A percentile compares a stretch with the other conserved stretches of the same genome.
These are phyloP conservation scores for Scheffersomyces coipomensis DNA, from an alignment of 805 yeast species.

Conservation along the genomic window DNA sequence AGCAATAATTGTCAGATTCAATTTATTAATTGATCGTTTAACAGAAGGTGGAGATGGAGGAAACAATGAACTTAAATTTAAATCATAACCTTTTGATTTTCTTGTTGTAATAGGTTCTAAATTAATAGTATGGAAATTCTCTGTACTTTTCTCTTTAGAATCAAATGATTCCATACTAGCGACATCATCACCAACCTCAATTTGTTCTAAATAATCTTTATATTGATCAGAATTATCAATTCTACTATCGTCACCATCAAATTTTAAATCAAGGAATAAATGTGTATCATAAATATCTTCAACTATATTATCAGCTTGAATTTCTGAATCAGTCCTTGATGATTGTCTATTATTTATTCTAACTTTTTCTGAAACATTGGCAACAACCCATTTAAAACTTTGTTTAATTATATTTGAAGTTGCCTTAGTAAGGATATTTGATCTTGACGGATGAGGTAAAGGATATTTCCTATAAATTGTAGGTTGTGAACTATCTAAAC, in stretches of 20 bases:
- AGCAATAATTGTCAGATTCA: not conserved
- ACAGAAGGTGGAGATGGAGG: not conserved
- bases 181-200: not conserved
- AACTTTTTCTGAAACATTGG: too few species aligned
- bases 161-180: not conserved
- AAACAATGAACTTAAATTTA: not conserved
- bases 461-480: too few species aligned
- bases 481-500: too few species aligned
- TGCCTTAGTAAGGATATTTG: too few species aligned
- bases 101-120: not conserved
- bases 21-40: not conserved
- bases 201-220: not conserved
- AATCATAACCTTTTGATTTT: not conserved
- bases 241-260: not conserved
- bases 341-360: too few species aligned
- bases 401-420: too few species aligned
- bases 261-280: not conserved
- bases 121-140: not conserved
- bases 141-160: not conserved
- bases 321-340: not conserved
- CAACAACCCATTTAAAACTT: too few species aligned
- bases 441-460: too few species aligned
- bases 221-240: not conserved
- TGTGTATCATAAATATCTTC: slow-evolving; percentile 5
- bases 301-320: slow-evolving; percentile 3